Percentiles rank a stretch among this genome's conserved stretches.
Evolutionary conservation across 164 flowering plant genomes (phyloP).

Genomic region (Sextonia rubra): DNA sequence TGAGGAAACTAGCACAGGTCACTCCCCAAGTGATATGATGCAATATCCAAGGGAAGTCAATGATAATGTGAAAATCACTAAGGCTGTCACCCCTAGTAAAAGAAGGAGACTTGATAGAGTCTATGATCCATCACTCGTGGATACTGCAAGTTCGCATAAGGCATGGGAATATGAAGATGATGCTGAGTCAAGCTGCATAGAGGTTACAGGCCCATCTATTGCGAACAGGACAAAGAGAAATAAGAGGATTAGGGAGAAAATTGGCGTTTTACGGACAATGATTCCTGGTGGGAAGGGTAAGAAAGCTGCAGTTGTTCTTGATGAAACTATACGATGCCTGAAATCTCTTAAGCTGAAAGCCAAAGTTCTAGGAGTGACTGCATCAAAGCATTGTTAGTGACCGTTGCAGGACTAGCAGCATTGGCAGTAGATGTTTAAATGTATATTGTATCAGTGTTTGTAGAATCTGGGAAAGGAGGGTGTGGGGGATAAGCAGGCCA

Average conservation of each 20-base stretch:
- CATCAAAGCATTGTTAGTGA: neutral
- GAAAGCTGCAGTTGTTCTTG: slow-evolving; percentile 58
- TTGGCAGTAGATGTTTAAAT: neutral
- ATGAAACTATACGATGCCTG: slow-evolving; percentile 69
- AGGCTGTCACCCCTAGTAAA: slow-evolving; percentile 36
- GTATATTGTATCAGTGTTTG: neutral
- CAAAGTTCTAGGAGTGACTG: slow-evolving; percentile 7
- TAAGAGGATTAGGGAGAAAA: slow-evolving; percentile 55
- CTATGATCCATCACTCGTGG: slow-evolving; percentile 23
- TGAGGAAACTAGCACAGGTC: slow-evolving; percentile 85
- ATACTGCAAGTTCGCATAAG: slow-evolving; percentile 41
- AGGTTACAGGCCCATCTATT: slow-evolving; percentile 13
- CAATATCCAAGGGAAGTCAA: slow-evolving; percentile 14
- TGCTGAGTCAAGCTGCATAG: slow-evolving; percentile 45
- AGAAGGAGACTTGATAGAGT: slow-evolving; percentile 35
- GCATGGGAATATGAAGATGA: slow-evolving; percentile 34
- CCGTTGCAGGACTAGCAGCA: neutral
- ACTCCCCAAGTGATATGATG: slow-evolving; percentile 65
- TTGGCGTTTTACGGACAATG: slow-evolving; percentile 53
- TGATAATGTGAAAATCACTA: slow-evolving; percentile 16
- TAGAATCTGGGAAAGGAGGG: neutral
- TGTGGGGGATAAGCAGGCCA: no score
- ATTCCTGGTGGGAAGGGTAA: slow-evolving; percentile 67
- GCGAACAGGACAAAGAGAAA: slow-evolving; percentile 37
- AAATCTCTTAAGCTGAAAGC: slow-evolving; percentile 58